Percentiles rank a stretch among this genome's conserved stretches.
Conservation (phyloP, 768 basidiomycete species). For the Trametes elegans region DNA sequence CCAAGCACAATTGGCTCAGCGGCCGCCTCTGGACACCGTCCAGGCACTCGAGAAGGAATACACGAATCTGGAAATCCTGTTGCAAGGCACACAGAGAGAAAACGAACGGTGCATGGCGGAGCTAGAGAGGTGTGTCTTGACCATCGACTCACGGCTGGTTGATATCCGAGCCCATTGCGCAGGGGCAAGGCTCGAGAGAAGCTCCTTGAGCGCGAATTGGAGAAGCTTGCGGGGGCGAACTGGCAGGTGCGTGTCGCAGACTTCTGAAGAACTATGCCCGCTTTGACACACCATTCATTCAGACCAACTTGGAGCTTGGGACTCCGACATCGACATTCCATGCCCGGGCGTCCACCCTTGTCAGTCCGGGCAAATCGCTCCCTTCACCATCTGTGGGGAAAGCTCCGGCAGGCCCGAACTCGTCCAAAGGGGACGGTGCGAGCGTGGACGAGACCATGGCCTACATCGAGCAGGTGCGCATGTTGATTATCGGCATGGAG, state of each 20-base stretch:
- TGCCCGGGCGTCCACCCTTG: slow-evolving; percentile 26
- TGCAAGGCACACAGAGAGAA: slow-evolving; percentile 81
- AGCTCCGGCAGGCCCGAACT: not conserved
- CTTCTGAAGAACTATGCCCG: slow-evolving; percentile 20
- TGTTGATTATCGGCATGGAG: slow-evolving; percentile 74
- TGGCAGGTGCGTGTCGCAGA: slow-evolving; percentile 61
- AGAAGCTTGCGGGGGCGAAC: slow-evolving; percentile 70
- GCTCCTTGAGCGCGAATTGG: slow-evolving; percentile 69
- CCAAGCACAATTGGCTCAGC: slow-evolving; percentile 60
- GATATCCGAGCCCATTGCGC: not conserved
- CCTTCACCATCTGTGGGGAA: slow-evolving; percentile 16
- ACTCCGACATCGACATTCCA: slow-evolving; percentile 31
- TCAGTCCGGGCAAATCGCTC: slow-evolving; percentile 9
- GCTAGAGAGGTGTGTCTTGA: slow-evolving; percentile 53
- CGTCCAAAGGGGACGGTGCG: slow-evolving; percentile 13
- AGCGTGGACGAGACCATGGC: slow-evolving; percentile 44
- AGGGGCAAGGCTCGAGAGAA: slow-evolving; percentile 72
- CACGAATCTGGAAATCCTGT: slow-evolving; percentile 69
- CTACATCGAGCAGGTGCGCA: slow-evolving; percentile 66
- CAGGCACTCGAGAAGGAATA: slow-evolving; percentile 70
- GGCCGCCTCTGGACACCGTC: slow-evolving; percentile 67
- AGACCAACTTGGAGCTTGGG: slow-evolving; percentile 37
- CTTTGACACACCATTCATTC: not conserved
- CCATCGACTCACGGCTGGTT: no score
- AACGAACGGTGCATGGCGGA: slow-evolving; percentile 85